Percentiles rank a stretch among this genome's conserved stretches.
phyloP scores from a whole-genome alignment of 2,329 filamentous ascomycete genomes.

The Fusarium cyanostomum region DNA sequence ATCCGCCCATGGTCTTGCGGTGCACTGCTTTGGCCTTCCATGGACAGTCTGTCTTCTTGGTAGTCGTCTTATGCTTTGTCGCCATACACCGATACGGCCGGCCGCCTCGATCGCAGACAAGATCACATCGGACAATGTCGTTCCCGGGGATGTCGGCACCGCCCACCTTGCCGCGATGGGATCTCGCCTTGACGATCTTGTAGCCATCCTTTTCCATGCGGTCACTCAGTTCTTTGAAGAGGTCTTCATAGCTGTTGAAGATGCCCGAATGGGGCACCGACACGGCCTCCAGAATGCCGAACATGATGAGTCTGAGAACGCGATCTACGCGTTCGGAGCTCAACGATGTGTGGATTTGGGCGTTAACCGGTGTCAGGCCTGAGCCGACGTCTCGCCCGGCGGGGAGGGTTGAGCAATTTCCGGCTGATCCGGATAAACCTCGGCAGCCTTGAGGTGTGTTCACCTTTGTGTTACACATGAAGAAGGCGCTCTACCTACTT shows the following conservation, averaged over 20 bases:
- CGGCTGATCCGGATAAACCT: slow-evolving; percentile 34
- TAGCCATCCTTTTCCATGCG: slow-evolving; percentile 57
- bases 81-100: slow-evolving; percentile 56
- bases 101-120: slow-evolving; percentile 57
- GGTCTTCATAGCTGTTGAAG: slow-evolving; percentile 53
- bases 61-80: slow-evolving; percentile 57
- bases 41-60: slow-evolving; percentile 57
- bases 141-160: slow-evolving; percentile 54
- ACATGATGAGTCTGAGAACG: slow-evolving; percentile 48
- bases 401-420: slow-evolving; percentile 38
- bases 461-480: background rate
- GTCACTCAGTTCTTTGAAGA: slow-evolving; percentile 52
- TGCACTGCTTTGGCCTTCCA: slow-evolving; percentile 58
- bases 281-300: slow-evolving; percentile 55
- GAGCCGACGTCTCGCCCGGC: slow-evolving; percentile 30
- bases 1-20: slow-evolving; percentile 55
- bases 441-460: slow-evolving; percentile 11
- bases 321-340: slow-evolving; percentile 42
- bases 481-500: no score
- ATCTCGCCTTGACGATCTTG: slow-evolving; percentile 57
- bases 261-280: slow-evolving; percentile 50
- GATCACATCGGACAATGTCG: slow-evolving; percentile 56
- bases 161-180: slow-evolving; percentile 53
- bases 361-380: slow-evolving; percentile 44
- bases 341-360: slow-evolving; percentile 44